Base-by-base conservation (phyloP, 805 yeast species). In the Pichia nanzhaoensis region DNA sequence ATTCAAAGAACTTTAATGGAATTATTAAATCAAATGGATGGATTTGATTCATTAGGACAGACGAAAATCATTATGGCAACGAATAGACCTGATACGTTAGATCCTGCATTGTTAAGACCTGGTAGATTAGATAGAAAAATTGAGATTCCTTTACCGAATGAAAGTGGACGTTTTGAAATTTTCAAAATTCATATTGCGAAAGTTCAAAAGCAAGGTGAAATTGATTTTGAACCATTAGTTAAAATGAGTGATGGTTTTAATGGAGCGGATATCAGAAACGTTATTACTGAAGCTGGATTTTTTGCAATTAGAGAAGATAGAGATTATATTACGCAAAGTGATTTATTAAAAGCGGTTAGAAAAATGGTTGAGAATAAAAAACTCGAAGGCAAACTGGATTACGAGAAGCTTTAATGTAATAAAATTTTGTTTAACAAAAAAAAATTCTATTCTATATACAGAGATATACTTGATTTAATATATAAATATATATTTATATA, bases 201-300 rank as follows among this genome's bases (percentile, higher is more conserved):
- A 47, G 93, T 91, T 36, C 75, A 84, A 48, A 91, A 91, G 62
- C 84, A 81, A 52, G 99, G 99, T 52, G 98, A 93, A 55, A 85
- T 93, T 65, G 99, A 93, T 70, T 89, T 87, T 58, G 98, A 93
- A 69, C 95, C 96, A 14, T 84, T 88, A 31, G 98, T 91, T 34
- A 93, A 93, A 70, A 93, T 93, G 98, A 84, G 95, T 65, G 99
- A 91, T 68, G 98, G 98, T 2, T 93, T 93, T 69, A 91, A 91
- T 67, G 99, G 99, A 71, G 98, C 98, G 5, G 99, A 91, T 74
- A 83, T 91, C 56, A 81, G 99, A 66, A 91, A 91, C 63, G 96
- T 93, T 48, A 77, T 90, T 30, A 91, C 99, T n/a, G 99, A 91
- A 70, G 96, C 97, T 22, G 99, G 99, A 2, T 93, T 93, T 69